phyloP scores from a whole-genome alignment of 768 basidiomycete species.

The Macrolepiota fuliginosa region DNA sequence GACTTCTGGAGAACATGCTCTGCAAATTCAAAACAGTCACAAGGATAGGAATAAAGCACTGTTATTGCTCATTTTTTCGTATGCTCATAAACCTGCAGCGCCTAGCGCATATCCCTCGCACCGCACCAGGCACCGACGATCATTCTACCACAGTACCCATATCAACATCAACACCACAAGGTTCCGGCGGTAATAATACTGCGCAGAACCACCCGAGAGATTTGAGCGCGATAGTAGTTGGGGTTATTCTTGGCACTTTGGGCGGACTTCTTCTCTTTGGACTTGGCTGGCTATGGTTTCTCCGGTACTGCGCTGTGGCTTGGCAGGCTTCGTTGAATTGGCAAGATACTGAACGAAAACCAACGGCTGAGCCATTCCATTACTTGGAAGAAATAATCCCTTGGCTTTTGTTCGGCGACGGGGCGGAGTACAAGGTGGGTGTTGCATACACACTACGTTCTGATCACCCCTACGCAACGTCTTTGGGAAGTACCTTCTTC shows the following conservation, averaged over 20 bases:
- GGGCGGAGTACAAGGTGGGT: conserved; percentile 52
- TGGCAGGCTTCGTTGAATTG: conserved; percentile 45
- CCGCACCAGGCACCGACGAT: neutral
- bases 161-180: too few relatives aligned
- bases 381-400: conserved; percentile 55
- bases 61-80: conserved; percentile 38
- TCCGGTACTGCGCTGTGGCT: conserved; percentile 59
- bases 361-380: conserved; percentile 57
- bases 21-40: conserved; percentile 33
- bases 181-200: neutral
- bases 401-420: conserved; percentile 55
- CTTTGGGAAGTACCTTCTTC: conserved; percentile 63
- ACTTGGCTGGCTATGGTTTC: neutral
- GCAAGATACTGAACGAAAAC: conserved; percentile 32
- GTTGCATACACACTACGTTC: neutral
- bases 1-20: conserved; percentile 25
- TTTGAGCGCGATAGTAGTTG: conserved; percentile 1
- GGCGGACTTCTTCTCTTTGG: neutral
- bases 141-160: neutral
- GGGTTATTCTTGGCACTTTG: neutral
- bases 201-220: neutral
- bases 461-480: conserved; percentile 32
- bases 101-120: neutral
- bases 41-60: conserved; percentile 24
- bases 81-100: neutral